Evolutionary conservation across 352 stramenopile species (phyloP), one percentile per base, ranked within the genome.

Genomic region (Achlya hypogyna): DNA sequence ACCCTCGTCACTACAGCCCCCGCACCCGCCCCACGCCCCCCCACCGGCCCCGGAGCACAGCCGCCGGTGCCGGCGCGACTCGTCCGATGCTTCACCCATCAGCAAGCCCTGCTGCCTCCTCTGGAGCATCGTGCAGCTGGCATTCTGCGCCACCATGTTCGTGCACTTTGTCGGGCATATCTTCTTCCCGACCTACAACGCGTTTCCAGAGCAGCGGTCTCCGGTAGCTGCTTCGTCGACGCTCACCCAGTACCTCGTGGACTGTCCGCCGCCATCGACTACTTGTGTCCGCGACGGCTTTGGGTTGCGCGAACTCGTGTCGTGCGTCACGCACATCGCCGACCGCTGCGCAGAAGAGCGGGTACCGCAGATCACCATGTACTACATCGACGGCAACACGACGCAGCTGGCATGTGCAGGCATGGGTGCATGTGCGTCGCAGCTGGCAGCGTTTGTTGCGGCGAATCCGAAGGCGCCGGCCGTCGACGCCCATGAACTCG

Each of bases 331-430:
- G 12, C 49, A 56, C 31, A 56, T 56, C 49, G 49, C 49, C 49
- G 49, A 56, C 31, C 49, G 49, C 10, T 56, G 49, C 31, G 49
- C 49, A 16, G 25, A 10, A 10, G 49, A 56, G 8, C 12, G 10
- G 25, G 25, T n/a, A 16, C 10, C 49, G 12, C 12, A 56, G 31
- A 56, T 56, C 31, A 35, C 31, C 2, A 56, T 56, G 2, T 56
- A 56, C 31, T 22, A 16, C 8, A 56, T 56, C 49, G 49, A 56
- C 31, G 49, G 49, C 49, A 56, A 56, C 49, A 56, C 25, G 25
- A 56, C 49, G 25, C 49, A 56, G 31, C 25, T 56, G 12, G 31
- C 25, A 16, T 56, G 49, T 20, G 49, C 14, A 27, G 49, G 49
- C 25, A 56, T 56, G 49, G n/a, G 10, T 10, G 31, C 49, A 10